Conservation (phyloP, 495 filamentous ascomycete species). For the Talaromyces proteolyticus region DNA sequence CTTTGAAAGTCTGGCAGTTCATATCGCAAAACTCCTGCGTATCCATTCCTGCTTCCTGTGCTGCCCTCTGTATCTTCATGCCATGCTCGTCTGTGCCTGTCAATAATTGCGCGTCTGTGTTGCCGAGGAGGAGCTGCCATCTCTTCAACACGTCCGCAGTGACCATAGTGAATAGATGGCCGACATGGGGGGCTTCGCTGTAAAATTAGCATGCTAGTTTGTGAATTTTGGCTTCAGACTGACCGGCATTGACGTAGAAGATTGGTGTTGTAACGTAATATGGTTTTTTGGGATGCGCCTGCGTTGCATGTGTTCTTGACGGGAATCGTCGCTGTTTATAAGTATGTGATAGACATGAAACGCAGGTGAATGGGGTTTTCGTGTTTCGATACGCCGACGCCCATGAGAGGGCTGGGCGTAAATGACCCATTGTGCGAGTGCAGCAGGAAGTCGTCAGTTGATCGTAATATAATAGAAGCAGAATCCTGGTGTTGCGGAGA, state of each 20-base stretch:
- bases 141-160: constrained; percentile 87
- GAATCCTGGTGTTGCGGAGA: constrained; percentile 3
- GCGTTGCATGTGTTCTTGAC: constrained; percentile 6
- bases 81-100: constrained; percentile 99
- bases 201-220: constrained; percentile 14
- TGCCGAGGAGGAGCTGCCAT: constrained; percentile 77
- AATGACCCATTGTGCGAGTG: constrained; percentile 12
- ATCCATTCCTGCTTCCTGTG: constrained; percentile 55
- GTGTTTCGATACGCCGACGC: constrained; percentile 17
- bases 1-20: constrained; percentile 48
- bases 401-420: constrained; percentile 28
- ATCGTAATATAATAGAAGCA: too few relatives aligned
- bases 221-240: constrained; percentile 8
- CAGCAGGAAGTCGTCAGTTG: too few relatives aligned
- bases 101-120: constrained; percentile 59
- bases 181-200: constrained; percentile 79
- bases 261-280: constrained; percentile 97
- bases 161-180: constrained; percentile 90
- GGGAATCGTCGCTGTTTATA: background rate
- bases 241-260: constrained; percentile 98
- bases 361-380: background rate
- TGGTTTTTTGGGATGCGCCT: constrained; percentile 55
- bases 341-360: background rate
- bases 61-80: constrained; percentile 92
- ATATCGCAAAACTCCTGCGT: constrained; percentile 57